These are phyloP conservation scores for Teunomyces atbi DNA, from an alignment of 805 yeast genomes.

Conservation along the genomic window DNA sequence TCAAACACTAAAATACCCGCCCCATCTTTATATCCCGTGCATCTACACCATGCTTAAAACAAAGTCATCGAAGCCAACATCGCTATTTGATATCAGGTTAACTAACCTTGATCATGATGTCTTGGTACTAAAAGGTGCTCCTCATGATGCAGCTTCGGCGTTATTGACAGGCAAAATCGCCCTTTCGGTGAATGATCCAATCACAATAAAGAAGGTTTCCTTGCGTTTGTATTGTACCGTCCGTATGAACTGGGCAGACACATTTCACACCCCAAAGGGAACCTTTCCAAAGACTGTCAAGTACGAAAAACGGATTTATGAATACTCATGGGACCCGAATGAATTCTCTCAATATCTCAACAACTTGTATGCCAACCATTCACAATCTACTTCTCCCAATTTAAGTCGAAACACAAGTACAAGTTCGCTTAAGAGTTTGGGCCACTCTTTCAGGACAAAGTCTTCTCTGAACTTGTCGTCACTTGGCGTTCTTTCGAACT, in stretches of 20 bases:
- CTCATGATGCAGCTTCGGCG: constrained; percentile 74
- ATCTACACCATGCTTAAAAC: background rate
- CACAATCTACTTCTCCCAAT: background rate
- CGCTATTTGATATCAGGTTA: constrained; percentile 52
- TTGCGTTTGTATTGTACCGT: constrained; percentile 67
- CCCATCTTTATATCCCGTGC: background rate
- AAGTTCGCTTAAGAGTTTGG: constrained; percentile 41
- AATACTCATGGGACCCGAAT: constrained; percentile 73
- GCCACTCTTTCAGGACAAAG: constrained; percentile 30
- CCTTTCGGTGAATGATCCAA: constrained; percentile 71
- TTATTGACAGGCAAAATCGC: constrained; percentile 76
- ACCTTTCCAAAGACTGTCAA: constrained; percentile 45
- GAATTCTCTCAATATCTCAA: constrained; percentile 47
- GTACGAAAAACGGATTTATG: constrained; percentile 65
- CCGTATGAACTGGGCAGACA: constrained; percentile 63
- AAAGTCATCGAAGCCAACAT: constrained; percentile 22
- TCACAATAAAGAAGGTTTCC: constrained; percentile 61
- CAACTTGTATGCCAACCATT: constrained; percentile 17
- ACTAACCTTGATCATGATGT: constrained; percentile 74
- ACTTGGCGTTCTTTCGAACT: constrained; percentile 31
- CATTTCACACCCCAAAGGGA: constrained; percentile 46
- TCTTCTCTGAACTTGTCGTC: constrained; percentile 34
- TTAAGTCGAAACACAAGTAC: constrained; percentile 37
- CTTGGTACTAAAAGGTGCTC: constrained; percentile 73
- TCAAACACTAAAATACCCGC: background rate